Evolutionary conservation across 768 basidiomycete genomes (phyloP).

Genomic region (Lactifluus volemus): DNA sequence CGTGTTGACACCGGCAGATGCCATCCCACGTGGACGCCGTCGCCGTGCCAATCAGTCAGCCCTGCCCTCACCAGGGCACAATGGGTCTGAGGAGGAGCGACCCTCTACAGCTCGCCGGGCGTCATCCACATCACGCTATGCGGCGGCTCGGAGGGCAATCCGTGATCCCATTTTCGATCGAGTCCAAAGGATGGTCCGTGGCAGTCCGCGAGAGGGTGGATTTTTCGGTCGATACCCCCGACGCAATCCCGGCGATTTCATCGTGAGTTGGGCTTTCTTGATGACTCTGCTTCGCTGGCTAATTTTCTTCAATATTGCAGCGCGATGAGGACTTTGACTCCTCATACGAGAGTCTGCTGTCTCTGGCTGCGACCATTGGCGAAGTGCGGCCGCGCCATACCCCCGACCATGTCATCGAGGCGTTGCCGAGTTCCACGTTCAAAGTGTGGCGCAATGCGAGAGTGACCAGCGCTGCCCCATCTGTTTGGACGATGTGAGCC

Average conservation of each 20-base stretch:
- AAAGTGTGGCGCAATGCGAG: slow-evolving; percentile 56
- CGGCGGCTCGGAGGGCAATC: slow-evolving; percentile 5
- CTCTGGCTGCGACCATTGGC: slow-evolving; percentile 50
- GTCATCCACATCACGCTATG: slow-evolving; percentile 10
- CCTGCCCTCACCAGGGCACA: slow-evolving; percentile 10
- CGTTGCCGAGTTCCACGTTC: slow-evolving; percentile 52
- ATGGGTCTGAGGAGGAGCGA: slow-evolving; percentile 12
- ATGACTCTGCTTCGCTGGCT: neutral
- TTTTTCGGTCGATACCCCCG: slow-evolving; percentile 5
- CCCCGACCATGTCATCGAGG: slow-evolving; percentile 49
- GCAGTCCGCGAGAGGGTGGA: slow-evolving; percentile 8
- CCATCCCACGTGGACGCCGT: slow-evolving; percentile 3
- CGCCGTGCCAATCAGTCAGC: slow-evolving; percentile 12
- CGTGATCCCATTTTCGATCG: slow-evolving; percentile 10
- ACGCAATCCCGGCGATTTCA: slow-evolving; percentile 33
- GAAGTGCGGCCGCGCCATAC: slow-evolving; percentile 62
- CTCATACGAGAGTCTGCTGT: slow-evolving; percentile 64
- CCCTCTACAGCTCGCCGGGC: slow-evolving; percentile 5
- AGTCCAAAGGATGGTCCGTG: slow-evolving; percentile 13
- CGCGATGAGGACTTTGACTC: slow-evolving; percentile 69
- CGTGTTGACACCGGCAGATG: neutral
- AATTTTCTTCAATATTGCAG: slow-evolving; percentile 29
- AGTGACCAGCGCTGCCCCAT: slow-evolving; percentile 75
- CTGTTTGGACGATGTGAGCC: slow-evolving; percentile 72
- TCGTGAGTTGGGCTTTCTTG: slow-evolving; percentile 35